Conservation (phyloP, 768 basidiomycete species). For the Tephrocybe sp. region DNA sequence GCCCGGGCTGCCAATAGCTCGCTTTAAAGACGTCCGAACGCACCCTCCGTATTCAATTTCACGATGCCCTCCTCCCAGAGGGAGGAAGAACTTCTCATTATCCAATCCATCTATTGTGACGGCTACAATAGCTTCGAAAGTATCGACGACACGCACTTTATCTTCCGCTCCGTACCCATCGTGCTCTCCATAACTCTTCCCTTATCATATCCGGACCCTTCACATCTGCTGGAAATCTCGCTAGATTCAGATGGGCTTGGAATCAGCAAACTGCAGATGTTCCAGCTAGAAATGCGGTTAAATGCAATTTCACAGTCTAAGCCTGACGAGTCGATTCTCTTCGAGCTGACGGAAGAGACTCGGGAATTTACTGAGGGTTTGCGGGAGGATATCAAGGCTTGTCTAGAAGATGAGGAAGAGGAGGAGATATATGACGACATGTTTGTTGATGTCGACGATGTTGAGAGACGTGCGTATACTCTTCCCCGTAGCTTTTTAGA, state of each 20-base stretch:
- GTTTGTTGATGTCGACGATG: neutral
- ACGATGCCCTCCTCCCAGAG: neutral
- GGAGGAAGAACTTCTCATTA: constrained; percentile 7
- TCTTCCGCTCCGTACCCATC: constrained; percentile 9
- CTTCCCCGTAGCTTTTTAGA: neutral
- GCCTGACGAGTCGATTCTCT: constrained; percentile 6
- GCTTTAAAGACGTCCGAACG: too few relatives aligned
- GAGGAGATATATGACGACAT: constrained; percentile 1
- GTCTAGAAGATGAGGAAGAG: constrained; percentile 7
- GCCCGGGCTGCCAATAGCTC: too few relatives aligned
- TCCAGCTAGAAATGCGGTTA: constrained; percentile 6
- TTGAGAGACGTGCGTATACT: constrained; percentile 1
- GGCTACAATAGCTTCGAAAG: constrained; percentile 7
- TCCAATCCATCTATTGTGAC: constrained; percentile 12
- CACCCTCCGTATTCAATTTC: too few relatives aligned
- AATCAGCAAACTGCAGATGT: constrained; percentile 8
- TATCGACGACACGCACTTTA: constrained; percentile 9
- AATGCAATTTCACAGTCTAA: constrained; percentile 7
- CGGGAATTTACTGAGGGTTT: constrained; percentile 11
- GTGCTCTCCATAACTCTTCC: constrained; percentile 6
- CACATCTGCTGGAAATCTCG: neutral
- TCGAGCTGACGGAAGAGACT: constrained; percentile 9
- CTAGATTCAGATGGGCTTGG: constrained; percentile 11
- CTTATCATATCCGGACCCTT: constrained; percentile 5
- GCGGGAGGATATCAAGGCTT: constrained; percentile 3